These are phyloP conservation scores for Sechiopsis laciniata DNA, from an alignment of 306 rosid species.

Conservation along the genomic window DNA sequence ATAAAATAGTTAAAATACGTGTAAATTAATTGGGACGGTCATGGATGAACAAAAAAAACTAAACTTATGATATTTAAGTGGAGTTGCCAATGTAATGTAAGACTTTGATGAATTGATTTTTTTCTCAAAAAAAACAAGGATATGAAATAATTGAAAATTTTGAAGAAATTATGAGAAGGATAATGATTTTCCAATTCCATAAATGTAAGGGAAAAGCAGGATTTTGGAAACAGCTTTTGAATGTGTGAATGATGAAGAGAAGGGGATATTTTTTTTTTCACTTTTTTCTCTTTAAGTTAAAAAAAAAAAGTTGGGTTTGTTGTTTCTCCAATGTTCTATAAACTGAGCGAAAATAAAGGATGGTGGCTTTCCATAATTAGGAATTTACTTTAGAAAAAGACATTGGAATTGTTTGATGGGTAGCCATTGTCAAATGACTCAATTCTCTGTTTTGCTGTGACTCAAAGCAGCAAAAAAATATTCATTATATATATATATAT, in stretches of 20 bases:
- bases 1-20: too few species aligned
- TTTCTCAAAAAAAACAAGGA: too few species aligned
- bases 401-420: constrained; percentile 17
- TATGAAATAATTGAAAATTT: not conserved
- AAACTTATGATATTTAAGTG: not conserved
- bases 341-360: constrained; percentile 1
- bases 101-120: not conserved
- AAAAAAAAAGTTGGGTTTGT: constrained; percentile 13
- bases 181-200: constrained; percentile 9
- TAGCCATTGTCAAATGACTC: constrained; percentile 31
- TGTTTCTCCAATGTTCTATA: constrained; percentile 8
- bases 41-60: too few species aligned
- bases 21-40: too few species aligned
- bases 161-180: constrained; percentile 3
- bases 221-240: constrained; percentile 17
- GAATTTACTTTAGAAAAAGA: constrained; percentile 37
- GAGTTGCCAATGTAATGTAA: not conserved
- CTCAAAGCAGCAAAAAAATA: not conserved
- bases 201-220: not conserved
- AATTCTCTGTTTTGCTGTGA: constrained; percentile 17
- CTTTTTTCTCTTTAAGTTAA: not conserved
- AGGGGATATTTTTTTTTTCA: not conserved
- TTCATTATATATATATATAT: not conserved
- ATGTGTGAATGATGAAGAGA: constrained; percentile 15
- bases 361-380: constrained; percentile 47